These are phyloP conservation scores for Zygosaccharomyces siamensis DNA, from an alignment of 805 yeast species.

Conservation along the genomic window DNA sequence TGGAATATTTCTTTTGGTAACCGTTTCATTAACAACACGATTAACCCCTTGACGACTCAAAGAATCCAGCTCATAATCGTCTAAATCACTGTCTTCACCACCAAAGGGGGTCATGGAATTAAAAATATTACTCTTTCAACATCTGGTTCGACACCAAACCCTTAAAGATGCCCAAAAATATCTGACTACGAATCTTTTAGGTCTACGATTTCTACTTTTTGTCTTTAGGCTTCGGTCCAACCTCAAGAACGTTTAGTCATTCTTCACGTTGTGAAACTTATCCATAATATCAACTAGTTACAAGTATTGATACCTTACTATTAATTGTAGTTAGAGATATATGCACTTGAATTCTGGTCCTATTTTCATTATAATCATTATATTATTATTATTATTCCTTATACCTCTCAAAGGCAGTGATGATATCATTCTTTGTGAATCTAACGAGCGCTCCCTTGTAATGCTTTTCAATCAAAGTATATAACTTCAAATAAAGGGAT, in stretches of 20 bases:
- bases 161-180: not conserved
- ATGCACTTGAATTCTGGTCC: no score
- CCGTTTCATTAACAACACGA: conserved; percentile 30
- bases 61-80: conserved; percentile 34
- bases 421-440: conserved; percentile 53
- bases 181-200: not conserved
- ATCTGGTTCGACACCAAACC: not conserved
- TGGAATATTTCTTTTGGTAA: conserved; percentile 28
- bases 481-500: conserved; percentile 50
- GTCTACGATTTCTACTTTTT: not conserved
- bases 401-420: conserved; percentile 44
- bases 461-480: conserved; percentile 52
- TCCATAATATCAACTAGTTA: not conserved
- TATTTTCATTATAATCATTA: no score
- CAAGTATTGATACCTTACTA: not conserved
- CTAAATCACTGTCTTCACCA: conserved; percentile 20
- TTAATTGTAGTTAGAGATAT: not conserved
- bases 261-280: not conserved
- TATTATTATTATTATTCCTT: conserved; percentile 12
- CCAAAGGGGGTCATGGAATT: conserved; percentile 12
- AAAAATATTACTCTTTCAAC: not conserved
- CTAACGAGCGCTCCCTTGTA: conserved; percentile 47
- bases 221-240: not conserved
- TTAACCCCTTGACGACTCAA: conserved; percentile 33
- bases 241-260: not conserved